Base-by-base conservation (phyloP, 164 flowering plant species). In the Magnolia officinalis region DNA sequence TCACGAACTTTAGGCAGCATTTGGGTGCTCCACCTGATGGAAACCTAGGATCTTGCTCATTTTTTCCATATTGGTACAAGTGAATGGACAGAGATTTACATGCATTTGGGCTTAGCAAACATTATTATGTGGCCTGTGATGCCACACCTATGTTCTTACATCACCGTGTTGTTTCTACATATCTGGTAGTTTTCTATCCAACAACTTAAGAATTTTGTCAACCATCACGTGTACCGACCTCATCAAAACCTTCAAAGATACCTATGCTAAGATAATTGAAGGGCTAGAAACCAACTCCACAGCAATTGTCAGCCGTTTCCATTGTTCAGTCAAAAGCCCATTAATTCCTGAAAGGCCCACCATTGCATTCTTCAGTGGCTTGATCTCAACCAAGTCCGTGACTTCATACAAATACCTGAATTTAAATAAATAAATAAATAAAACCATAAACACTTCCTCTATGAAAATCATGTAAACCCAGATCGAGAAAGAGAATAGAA, bases 231-330 rank as follows among this genome's bases (percentile, higher is more conserved):
- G 26, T 67, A 26, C 19, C 67, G 80, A 92, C 92, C 93, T 96
- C 98, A 79, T 96, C 99, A 61, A 96, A 96, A 73, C 98, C 87
- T 89, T 96, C 98, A 74, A 96, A 96, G 45, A 96, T 96, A 78
- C 94, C 99, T 55, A 94, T 96, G 83, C 98, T 94, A 61, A 96
- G 64, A 96, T 90, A 77, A 96, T 94, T 4, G 98, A 94, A 29
- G 99, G 99, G 80, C 92, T 94, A 13, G 99, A 94, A 78, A 96
- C 98, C 45, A 96, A 93, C 82, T 96, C 99, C 63, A 96, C 99
- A 2, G 98, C 98, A 73, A 94, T 94, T 58, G 99, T 96, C 80
- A 96, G 75, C 73, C 98, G 85, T 84, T 96, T 96, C 76, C 99
- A 85, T 73, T 96, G 99, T 77, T 94, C 98, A 10, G 96, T 96